Conservation (phyloP, 768 basidiomycete genomes). For the Coprinopsis cinerea region DNA sequence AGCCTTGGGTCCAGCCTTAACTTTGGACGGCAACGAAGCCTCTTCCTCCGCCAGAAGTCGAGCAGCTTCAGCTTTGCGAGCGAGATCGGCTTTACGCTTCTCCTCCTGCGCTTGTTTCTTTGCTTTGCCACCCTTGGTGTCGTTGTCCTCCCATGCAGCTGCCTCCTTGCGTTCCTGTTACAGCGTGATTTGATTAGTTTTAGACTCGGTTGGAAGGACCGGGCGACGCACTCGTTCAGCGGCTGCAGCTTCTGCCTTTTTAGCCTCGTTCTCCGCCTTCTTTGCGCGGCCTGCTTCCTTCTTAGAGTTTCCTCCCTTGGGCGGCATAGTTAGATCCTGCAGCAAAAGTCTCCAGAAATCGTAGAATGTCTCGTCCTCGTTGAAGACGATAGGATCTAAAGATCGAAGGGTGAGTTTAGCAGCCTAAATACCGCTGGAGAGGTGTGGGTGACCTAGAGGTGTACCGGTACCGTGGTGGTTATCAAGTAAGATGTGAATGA, state of each 20-base stretch:
- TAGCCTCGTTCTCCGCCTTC: constrained; percentile 86
- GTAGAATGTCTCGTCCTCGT: too few species aligned
- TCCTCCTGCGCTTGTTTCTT: constrained; percentile 70
- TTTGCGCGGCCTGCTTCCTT: constrained; percentile 87
- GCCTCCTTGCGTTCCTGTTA: constrained; percentile 68
- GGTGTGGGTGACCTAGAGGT: too few species aligned
- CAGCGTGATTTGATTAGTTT: background rate
- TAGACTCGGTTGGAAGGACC: background rate
- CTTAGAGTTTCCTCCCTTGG: constrained; percentile 86
- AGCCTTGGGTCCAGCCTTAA: constrained; percentile 60
- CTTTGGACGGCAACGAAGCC: constrained; percentile 48
- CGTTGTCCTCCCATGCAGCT: constrained; percentile 58
- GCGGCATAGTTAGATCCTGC: constrained; percentile 73
- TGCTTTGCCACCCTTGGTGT: constrained; percentile 55
- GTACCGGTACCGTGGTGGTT: too few species aligned
- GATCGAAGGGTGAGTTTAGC: too few species aligned
- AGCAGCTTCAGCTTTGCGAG: constrained; percentile 83
- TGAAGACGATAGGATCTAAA: background rate
- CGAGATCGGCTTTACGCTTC: constrained; percentile 74
- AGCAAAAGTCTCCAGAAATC: too few species aligned
- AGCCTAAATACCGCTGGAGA: too few species aligned
- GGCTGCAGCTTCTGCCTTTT: constrained; percentile 61
- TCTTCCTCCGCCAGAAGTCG: constrained; percentile 88
- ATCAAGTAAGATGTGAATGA: too few species aligned
- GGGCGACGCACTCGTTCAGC: constrained; percentile 49